Evolutionary conservation across 495 filamentous ascomycete species (phyloP), one percentile per base, ranked within the genome.

Genomic region (Podospora tetraspora): DNA sequence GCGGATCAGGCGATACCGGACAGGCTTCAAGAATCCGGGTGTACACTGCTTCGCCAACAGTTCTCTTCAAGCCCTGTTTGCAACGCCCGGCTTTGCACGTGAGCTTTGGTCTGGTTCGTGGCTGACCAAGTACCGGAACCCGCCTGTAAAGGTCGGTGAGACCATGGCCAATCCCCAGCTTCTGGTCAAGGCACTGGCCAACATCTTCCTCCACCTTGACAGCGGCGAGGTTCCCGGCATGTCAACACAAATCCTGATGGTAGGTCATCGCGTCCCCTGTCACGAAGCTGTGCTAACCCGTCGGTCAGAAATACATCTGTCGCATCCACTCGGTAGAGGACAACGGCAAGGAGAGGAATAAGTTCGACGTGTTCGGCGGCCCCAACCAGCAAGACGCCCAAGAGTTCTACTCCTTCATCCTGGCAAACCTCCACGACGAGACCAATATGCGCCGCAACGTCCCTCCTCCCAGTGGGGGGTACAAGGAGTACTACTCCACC

Each of bases 11-110:
- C 71, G 65, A 60, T 63, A 52, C 13, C 73, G 73, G 62, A 94
- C 92, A 4, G 96, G 95, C 1, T 83, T 98, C 9, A 75, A 86
- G 57, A 97, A 97, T 72, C 89, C 91, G 25, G 88, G 90, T 11
- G 89, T 90, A 12, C 91, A 88, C 8, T 99, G 95, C 77, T 99
- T 95, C 75, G 92, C 94, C 86, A 97, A 97, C 80, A 87, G 91
- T 16, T 89, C 88, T 4, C 78, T 99, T 16, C 95, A 99, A 76
- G 90, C 88, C 68, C 79, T 98, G 65, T 89, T 90, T 68, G 90
- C 89, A 3, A 95, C 92, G 1, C 80, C 87, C 23, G 86, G 87
- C 23, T 83, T 99, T 67, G 84, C 87, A 30, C 81, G 86, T 30
- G 90, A 92, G 66, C 89, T 97, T 70, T 71, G 62, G 37, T 80